Percentiles rank a stretch among this genome's conserved stretches.
These are phyloP conservation scores for Rhizophora apiculata DNA, from an alignment of 345 rosid genomes.

Conservation along the genomic window DNA sequence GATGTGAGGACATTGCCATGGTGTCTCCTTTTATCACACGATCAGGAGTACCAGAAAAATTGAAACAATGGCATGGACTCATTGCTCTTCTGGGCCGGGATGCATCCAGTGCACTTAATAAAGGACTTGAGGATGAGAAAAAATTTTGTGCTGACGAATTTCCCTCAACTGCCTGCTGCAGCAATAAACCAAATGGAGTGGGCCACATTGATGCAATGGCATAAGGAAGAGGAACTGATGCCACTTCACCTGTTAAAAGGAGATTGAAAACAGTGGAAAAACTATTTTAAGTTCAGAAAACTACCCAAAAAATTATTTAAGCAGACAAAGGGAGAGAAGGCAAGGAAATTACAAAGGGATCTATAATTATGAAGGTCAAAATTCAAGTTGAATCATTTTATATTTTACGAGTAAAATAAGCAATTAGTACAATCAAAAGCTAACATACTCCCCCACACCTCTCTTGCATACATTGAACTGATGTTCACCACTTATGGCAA, in stretches of 20 bases:
- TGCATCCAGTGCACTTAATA: conserved; percentile 51
- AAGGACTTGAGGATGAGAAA: conserved; percentile 49
- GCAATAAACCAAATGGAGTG: conserved; percentile 84
- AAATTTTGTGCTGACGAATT: conserved; percentile 37
- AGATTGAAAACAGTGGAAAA: neutral
- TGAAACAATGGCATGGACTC: conserved; percentile 43
- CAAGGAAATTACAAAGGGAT: neutral
- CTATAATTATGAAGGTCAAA: neutral
- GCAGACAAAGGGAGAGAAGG: neutral
- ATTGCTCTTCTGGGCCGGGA: conserved; percentile 56
- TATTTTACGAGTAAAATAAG: neutral
- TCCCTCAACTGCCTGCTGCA: conserved; percentile 63
- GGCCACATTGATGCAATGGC: conserved; percentile 80
- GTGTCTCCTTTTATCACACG: conserved; percentile 45
- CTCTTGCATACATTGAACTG: no score
- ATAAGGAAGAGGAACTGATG: conserved; percentile 62
- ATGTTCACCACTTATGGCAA: no score
- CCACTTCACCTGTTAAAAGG: conserved; percentile 66
- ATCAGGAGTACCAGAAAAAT: conserved; percentile 38
- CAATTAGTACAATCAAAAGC: neutral
- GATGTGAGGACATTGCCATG: conserved; percentile 55
- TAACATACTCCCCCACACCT: no score
- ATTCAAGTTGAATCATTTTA: neutral
- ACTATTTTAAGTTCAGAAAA: conserved; percentile 2
- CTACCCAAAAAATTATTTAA: neutral